Base-by-base conservation (phyloP, 192 early-diverging fungal genomes). In the Neocallimastix lanati region DNA sequence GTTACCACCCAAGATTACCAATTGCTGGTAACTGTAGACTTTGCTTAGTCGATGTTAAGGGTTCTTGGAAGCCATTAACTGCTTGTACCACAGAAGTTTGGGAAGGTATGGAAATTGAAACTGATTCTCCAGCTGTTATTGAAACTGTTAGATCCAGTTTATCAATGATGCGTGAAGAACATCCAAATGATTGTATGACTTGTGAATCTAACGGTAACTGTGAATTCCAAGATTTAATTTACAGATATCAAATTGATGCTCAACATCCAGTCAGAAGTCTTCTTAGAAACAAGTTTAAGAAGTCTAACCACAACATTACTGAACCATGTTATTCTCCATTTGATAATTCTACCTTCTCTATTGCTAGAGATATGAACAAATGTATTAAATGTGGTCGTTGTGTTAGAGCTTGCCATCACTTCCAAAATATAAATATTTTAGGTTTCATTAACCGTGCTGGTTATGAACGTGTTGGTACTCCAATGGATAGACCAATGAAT, bases 11-110 rank as follows among this genome's bases (percentile, higher is more conserved):
- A 84, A 93, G 98, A 58, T 89, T 99, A 50, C 92, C 94, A 16
- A 89, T 99, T 78, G 98, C 98, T 15, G 98, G 98, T 83, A 99
- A 99, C 91, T 99, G 98, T 84, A 94, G 98, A 84, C 98, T 99
- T 96, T 99, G 98, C 84, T 90, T 99, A 80, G 96, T 99, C 33
- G 98, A 99, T 87, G 86, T 99, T 36, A 96, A 97, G 85, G 95
- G 93, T 84, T 90, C 94, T 77, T 96, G 96, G 77, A 99, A 99
- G 86, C 93, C 96, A 37, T 87, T 95, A 28, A 96, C 98, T 21
- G 97, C 96, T 77, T 99, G 98, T 83, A 95, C 98, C 25, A 95
- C 95, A 90, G 96, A 96, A 29, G 96, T 97, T 67, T 94, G 93
- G 87, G 95, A 96, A 1, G 96, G 96, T 79, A 98, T 99, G 98